Evolutionary conservation across 192 early-diverging fungal genomes (phyloP), one percentile per base, ranked within the genome.

Genomic region (Rhizophagus sp.): DNA sequence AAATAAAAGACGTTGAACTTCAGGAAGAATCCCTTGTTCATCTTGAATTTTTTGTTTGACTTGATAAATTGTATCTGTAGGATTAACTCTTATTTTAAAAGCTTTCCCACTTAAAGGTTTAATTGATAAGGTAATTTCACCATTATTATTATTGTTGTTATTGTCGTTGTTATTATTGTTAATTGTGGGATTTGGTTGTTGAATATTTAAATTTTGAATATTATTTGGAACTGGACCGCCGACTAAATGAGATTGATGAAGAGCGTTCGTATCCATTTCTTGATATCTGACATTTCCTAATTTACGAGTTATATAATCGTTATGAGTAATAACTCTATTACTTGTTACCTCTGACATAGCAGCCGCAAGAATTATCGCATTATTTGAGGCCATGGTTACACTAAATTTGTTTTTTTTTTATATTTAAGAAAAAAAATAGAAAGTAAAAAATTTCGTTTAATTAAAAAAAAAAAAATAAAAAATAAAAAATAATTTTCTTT

Each of bases 41-140:
- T 93, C 92, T 82, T 94, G 93, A 83, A 95, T 92, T 84, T 94
- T 94, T 67, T 89, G 83, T 87, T 94, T 95, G 62, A 95, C 91
- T 73, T 94, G 92, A 27, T 92, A 92, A 81, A 95, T 94, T 52
- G 91, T 93, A 47, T 22, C 90, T 17, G 90, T 92, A 36, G 91
- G 92, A 82, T 93, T 91, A 19, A 94, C 92, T 84, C 92, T 91
- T 25, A 94, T 84, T 70, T 89, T 94, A 75, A 93, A 92, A 73
- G 92, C 93, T 87, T 93, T 94, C 63, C 92, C 92, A 34, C 92
- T 94, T 79, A 94, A 88, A 80, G 91, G 92, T 85, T 93, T 93
- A 87, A 93, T 91, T 74, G 93, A 94, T 41, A 93, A 11, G 19
- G 17, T 39, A 17, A 15, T 70, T 39, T 39, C 22, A 70, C 9